Evolutionary conservation across 1,139 yeast genomes (phyloP).

Genomic region (Pneumocystis canis): DNA sequence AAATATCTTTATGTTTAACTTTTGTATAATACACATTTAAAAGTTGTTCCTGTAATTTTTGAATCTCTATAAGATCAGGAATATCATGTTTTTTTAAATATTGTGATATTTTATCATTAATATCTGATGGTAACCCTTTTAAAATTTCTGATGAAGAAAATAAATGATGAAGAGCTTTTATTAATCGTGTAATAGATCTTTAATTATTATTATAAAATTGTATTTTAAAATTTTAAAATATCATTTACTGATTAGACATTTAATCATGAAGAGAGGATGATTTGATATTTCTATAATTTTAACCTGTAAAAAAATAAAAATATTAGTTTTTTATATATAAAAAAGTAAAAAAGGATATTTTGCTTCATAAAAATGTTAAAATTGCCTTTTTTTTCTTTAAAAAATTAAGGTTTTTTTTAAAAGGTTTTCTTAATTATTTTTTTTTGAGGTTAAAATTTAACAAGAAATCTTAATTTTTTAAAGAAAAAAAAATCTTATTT

Average conservation of each 20-base stretch:
- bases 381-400: no score
- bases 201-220: no score
- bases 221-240: neutral
- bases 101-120: neutral
- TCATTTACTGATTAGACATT: neutral
- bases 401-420: no score
- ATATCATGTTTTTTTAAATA: neutral
- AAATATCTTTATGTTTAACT: neutral
- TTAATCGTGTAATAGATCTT: neutral
- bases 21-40: neutral
- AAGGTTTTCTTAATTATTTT: no score
- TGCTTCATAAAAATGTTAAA: no score
- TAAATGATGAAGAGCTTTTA: neutral
- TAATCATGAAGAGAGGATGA: no score
- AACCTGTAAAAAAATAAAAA: no score
- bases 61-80: neutral
- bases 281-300: no score
- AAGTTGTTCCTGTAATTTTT: neutral
- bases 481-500: neutral
- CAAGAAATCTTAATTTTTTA: neutral
- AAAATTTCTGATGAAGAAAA: neutral
- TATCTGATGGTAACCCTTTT: neutral
- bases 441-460: no score
- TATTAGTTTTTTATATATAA: no score
- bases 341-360: no score